Evolutionary conservation across 805 yeast genomes (phyloP).

Genomic region (Candida ortonii): DNA sequence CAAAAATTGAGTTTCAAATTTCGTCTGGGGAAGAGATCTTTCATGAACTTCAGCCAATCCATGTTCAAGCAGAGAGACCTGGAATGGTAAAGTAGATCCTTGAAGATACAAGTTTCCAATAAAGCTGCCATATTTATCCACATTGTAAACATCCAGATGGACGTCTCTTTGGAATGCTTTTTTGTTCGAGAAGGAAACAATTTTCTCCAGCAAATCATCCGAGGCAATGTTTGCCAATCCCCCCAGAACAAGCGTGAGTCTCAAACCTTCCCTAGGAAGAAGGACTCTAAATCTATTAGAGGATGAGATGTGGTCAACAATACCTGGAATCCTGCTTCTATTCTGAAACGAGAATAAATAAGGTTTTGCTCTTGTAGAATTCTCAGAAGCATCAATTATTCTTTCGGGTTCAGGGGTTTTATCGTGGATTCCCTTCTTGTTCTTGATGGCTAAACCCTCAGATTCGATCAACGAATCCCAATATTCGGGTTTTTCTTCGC

Average conservation of each 20-base stretch:
- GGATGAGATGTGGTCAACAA: constrained; percentile 70
- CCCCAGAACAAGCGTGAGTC: constrained; percentile 68
- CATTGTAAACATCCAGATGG: constrained; percentile 61
- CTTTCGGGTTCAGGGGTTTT: constrained; percentile 59
- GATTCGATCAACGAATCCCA: constrained; percentile 77
- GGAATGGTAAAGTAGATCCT: constrained; percentile 53
- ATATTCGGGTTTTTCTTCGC: constrained; percentile 63
- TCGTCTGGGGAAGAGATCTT: constrained; percentile 57
- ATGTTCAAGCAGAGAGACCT: constrained; percentile 50
- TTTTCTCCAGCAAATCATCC: constrained; percentile 42
- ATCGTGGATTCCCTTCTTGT: constrained; percentile 60
- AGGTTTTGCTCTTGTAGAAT: constrained; percentile 66
- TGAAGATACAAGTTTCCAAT: constrained; percentile 64
- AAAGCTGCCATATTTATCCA: constrained; percentile 79
- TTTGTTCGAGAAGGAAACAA: constrained; percentile 51
- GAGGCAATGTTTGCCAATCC: constrained; percentile 53
- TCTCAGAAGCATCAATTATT: constrained; percentile 78
- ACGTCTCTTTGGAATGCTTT: constrained; percentile 71
- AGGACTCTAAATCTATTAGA: constrained; percentile 63
- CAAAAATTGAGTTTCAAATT: constrained; percentile 49
- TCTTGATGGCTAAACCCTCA: constrained; percentile 56
- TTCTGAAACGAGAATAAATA: constrained; percentile 67
- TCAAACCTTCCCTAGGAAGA: constrained; percentile 69
- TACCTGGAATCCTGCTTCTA: constrained; percentile 61
- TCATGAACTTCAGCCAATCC: constrained; percentile 70